These are phyloP conservation scores for Xylaria sp. DNA, from an alignment of 2,329 filamentous ascomycete species.

Conservation along the genomic window DNA sequence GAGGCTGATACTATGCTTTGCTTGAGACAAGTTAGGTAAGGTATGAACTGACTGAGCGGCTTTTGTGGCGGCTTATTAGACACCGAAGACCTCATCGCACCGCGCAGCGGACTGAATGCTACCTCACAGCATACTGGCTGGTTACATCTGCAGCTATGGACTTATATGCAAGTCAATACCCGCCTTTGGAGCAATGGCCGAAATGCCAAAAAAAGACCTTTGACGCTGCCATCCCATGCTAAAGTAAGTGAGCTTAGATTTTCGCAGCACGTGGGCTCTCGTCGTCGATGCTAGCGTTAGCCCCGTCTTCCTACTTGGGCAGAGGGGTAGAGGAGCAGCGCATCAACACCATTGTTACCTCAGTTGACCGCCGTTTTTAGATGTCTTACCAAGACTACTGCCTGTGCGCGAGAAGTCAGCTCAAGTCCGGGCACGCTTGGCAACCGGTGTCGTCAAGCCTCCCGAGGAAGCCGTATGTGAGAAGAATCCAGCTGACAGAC, in stretches of 20 bases:
- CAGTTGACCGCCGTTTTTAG: not conserved
- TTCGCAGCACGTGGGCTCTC: conserved; percentile 24
- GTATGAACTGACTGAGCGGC: not conserved
- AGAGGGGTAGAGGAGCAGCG: not conserved
- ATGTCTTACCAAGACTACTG: not conserved
- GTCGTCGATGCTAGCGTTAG: not conserved
- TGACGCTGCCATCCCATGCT: not conserved
- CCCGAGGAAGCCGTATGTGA: not conserved
- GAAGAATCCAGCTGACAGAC: not conserved
- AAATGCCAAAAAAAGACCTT: not conserved
- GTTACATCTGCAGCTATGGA: not conserved
- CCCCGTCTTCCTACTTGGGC: too few relatives aligned
- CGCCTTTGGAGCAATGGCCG: not conserved
- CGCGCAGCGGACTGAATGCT: not conserved
- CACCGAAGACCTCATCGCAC: not conserved
- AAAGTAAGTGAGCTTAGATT: conserved; percentile 22
- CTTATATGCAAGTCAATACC: not conserved
- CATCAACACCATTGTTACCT: not conserved
- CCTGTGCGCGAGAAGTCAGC: too few relatives aligned
- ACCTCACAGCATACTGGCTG: not conserved
- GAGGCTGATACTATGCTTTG: conserved; percentile 12
- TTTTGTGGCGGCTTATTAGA: not conserved
- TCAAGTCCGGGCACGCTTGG: too few relatives aligned
- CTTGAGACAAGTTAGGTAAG: not conserved
- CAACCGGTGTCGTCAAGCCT: too few relatives aligned